Evolutionary conservation across 176 grass and related monocot genomes (phyloP).

Genomic region (Lolium perenne): DNA sequence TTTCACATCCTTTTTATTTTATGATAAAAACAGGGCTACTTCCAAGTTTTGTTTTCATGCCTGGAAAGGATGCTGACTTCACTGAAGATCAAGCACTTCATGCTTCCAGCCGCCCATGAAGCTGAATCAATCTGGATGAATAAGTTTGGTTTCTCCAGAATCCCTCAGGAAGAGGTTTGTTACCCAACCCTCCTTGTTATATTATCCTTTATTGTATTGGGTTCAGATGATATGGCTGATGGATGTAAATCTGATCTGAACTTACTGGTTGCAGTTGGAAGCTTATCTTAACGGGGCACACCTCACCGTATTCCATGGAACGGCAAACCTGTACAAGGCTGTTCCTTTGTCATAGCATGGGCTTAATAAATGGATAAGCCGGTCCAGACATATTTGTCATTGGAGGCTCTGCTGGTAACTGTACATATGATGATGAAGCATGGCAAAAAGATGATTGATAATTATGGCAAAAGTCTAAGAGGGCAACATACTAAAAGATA

Average conservation of each 20-base stretch:
- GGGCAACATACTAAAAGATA: not conserved
- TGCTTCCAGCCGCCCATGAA: slow-evolving; percentile 94
- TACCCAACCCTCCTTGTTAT: not conserved
- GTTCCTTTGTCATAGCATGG: slow-evolving; percentile 50
- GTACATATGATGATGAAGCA: slow-evolving; percentile 51
- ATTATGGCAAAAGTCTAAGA: slow-evolving; percentile 5
- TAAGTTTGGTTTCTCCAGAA: slow-evolving; percentile 89
- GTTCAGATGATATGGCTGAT: not conserved
- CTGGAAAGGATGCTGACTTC: slow-evolving; percentile 74
- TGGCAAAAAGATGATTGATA: slow-evolving; percentile 26
- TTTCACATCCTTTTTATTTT: not conserved
- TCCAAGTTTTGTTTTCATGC: slow-evolving; percentile 82
- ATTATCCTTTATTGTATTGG: not conserved
- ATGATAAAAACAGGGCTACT: slow-evolving; percentile 71
- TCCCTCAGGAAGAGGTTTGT: slow-evolving; percentile 69
- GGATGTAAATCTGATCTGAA: not conserved
- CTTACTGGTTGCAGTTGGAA: slow-evolving; percentile 58
- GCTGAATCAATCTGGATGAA: slow-evolving; percentile 94
- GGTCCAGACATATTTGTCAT: slow-evolving; percentile 10
- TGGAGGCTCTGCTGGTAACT: slow-evolving; percentile 42
- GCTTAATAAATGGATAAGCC: not conserved
- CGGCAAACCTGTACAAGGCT: slow-evolving; percentile 73
- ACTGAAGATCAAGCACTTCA: slow-evolving; percentile 75
- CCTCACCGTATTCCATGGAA: slow-evolving; percentile 79
- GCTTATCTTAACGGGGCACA: slow-evolving; percentile 73